phyloP scores from a whole-genome alignment of 2,329 filamentous ascomycete genomes.

The Hyphodiscus sp. region DNA sequence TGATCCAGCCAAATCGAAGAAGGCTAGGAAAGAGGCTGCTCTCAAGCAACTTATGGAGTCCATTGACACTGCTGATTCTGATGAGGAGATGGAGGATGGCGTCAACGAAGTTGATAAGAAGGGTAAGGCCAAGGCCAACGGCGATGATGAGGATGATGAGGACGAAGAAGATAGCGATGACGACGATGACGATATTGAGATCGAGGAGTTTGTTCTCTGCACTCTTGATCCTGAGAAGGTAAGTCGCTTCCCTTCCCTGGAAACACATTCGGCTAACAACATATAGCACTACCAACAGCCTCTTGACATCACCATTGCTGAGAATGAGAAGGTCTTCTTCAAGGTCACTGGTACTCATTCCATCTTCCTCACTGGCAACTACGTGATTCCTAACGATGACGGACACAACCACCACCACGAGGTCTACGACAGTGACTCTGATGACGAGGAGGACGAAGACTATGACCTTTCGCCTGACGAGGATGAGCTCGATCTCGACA shows the following conservation, averaged over 20 bases:
- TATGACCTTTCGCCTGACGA: constrained; percentile 78
- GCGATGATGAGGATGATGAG: constrained; percentile 46
- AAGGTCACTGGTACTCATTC: constrained; percentile 83
- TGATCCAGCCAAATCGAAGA: constrained; percentile 84
- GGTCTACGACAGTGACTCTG: constrained; percentile 54
- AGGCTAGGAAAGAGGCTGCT: constrained; percentile 72
- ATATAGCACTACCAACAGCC: constrained; percentile 86
- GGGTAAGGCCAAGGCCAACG: constrained; percentile 67
- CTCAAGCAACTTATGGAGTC: constrained; percentile 71
- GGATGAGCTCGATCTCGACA: constrained; percentile 60
- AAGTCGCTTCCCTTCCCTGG: constrained; percentile 32
- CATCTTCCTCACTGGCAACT: constrained; percentile 93
- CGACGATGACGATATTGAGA: constrained; percentile 56
- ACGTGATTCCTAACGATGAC: constrained; percentile 65
- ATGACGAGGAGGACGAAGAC: constrained; percentile 54
- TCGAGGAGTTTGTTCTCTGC: constrained; percentile 91
- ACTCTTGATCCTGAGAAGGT: constrained; percentile 91
- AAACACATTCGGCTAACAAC: constrained; percentile 24
- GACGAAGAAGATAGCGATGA: constrained; percentile 50
- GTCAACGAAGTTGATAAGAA: constrained; percentile 51
- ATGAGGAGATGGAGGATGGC: constrained; percentile 70
- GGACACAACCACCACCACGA: constrained; percentile 49
- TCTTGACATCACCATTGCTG: constrained; percentile 84
- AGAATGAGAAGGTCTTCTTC: constrained; percentile 89
- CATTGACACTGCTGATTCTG: constrained; percentile 50